Base-by-base conservation (phyloP, 2,329 filamentous ascomycete species). In the Cladophialophora chaetospira region DNA sequence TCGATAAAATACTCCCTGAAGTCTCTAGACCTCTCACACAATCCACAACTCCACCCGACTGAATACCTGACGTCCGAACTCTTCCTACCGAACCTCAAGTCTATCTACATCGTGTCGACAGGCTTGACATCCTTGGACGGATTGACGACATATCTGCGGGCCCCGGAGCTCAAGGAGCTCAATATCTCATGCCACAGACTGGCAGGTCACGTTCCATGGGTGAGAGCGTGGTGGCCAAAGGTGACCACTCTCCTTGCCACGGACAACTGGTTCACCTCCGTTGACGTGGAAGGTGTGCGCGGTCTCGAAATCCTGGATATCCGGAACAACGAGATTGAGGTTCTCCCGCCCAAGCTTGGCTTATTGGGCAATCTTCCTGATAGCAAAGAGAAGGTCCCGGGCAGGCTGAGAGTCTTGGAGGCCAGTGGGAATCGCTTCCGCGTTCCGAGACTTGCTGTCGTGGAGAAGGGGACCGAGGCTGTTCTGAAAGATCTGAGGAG, bases 381-480 rank as follows among this genome's bases (percentile, higher is more conserved):
- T 13, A 65, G 66, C 15, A 61, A 66, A 17, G 48, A 42, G 11
- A 72, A 69, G n/a, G 70, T 69, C 67, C 68, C 68, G 75, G 85
- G 66, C 61, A 84, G 74, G 76, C 88, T 79, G 72, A 82, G 79
- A 52, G 76, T 97, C 8, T 42, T 66, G 26, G 88, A 96, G 45
- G 88, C 96, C 3, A 83, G 83, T 25, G 91, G 91, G 0, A 97
- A 97, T 70, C 81, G 86, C 28, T 97, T 97, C 74, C 82, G 90
- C 28, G 91, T 97, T 28, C 93, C 93, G 0, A 84, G 89, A 55
- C 92, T 88, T 76, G 88, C 88, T 61, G 82, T 96, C 5, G 75
- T 97, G 45, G 88, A 93, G 58, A 88, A 91, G 61, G 93, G 93
- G 0, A 97, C 92, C 0, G 91, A 96, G 66, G 88, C 89, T 2